These are phyloP conservation scores for Schizochytrium sp. DNA, from an alignment of 108 stramenopile species.

Conservation along the genomic window DNA sequence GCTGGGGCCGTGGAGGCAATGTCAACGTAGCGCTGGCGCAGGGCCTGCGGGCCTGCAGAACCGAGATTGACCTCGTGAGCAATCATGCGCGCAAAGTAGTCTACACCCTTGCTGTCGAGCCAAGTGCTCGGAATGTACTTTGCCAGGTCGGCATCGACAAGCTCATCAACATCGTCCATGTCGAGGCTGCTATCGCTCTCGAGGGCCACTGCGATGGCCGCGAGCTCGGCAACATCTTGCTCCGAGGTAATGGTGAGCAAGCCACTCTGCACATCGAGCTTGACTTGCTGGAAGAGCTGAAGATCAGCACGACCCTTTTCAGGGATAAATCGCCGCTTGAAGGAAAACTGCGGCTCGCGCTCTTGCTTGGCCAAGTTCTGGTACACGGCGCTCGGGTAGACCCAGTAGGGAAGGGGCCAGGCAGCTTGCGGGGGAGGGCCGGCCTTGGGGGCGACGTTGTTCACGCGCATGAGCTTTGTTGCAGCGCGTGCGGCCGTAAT, in stretches of 20 bases:
- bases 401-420: conserved; percentile 11
- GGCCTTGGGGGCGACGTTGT: neutral
- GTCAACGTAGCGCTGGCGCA: conserved; percentile 14
- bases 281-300: conserved; percentile 1
- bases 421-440: neutral
- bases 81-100: neutral
- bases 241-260: neutral
- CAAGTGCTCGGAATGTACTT: neutral
- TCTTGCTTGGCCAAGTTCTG: neutral
- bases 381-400: neutral
- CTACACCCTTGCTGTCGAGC: neutral
- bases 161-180: neutral
- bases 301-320: neutral
- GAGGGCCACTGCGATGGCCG: neutral
- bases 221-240: conserved; percentile 1
- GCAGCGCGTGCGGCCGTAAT: conserved; percentile 9
- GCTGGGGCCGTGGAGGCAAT: neutral
- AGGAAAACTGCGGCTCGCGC: neutral
- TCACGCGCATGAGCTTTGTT: neutral
- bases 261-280: neutral
- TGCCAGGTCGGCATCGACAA: neutral
- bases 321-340: neutral
- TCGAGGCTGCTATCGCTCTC: neutral
- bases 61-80: neutral
- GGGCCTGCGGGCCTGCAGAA: neutral